Evolutionary conservation across 139 green algal species (phyloP).

Genomic region (Haematococcus sp.): DNA sequence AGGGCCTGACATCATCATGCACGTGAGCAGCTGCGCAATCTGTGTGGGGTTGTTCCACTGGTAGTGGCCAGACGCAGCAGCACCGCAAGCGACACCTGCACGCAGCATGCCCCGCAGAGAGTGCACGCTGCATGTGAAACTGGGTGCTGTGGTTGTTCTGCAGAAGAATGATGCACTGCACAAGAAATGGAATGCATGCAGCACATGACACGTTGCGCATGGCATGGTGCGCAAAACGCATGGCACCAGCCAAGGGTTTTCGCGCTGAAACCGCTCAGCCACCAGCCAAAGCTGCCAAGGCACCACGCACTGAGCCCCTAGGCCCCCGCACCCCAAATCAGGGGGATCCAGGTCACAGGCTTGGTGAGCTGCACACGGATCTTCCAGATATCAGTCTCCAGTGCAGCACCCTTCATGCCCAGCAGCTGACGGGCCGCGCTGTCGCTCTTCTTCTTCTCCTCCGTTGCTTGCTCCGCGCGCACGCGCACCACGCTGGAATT

Average conservation of each 20-base stretch:
- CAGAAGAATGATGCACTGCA: too few species aligned
- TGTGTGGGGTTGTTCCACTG: slow-evolving; percentile 79
- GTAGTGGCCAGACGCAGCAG: slow-evolving; percentile 91
- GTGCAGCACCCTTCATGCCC: slow-evolving; percentile 81
- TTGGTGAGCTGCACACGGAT: slow-evolving; percentile 98
- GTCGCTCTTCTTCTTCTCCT: slow-evolving; percentile 44
- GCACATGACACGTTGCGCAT: too few species aligned
- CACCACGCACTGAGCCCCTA: too few species aligned
- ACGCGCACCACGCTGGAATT: neutral
- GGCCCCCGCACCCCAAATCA: slow-evolving; percentile 93
- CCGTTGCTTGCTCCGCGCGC: slow-evolving; percentile 20
- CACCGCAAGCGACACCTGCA: slow-evolving; percentile 91
- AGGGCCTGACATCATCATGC: slow-evolving; percentile 94
- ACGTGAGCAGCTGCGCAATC: slow-evolving; percentile 75
- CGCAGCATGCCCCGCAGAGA: too few species aligned
- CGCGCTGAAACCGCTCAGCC: too few species aligned
- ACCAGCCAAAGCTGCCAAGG: too few species aligned
- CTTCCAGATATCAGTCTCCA: slow-evolving; percentile 91
- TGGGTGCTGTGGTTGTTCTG: too few species aligned
- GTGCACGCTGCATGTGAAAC: neutral
- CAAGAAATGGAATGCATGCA: too few species aligned
- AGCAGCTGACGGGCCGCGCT: slow-evolving; percentile 72
- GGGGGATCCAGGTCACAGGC: slow-evolving; percentile 98
- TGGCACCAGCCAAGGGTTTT: too few species aligned
- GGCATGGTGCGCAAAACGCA: too few species aligned